Evolutionary conservation across 805 yeast species (phyloP), one percentile per base, ranked within the genome.

Genomic region (Pichia pseudocactophila): DNA sequence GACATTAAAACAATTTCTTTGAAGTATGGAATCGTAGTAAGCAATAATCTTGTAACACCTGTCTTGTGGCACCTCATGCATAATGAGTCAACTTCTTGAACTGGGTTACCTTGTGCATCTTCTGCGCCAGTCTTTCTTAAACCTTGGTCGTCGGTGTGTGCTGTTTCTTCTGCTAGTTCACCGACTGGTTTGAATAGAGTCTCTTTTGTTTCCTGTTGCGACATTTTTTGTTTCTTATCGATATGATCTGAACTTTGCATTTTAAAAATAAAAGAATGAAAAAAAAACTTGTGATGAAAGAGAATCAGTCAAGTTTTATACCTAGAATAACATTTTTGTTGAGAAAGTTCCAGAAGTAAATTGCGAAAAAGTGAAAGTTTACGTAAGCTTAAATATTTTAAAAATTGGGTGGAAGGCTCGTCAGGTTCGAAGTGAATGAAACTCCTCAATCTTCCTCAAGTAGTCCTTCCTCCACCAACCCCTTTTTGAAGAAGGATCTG

Each of bases 31-130:
- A 92, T 92, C 41, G 78, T 71, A 12, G 99, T 92, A 55, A 92
- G 68, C 34, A 92, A 69, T 60, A 92, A 62, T 51, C 94, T 68
- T 4, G 98, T 92, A 41, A 70, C 70, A 45, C 99, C 99, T 44
- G 77, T 73, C 51, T 90, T 68, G 49, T 80, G 84, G 64, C 99
- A 92, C 69, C 85, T 86, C 96, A 92, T 89, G 68, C 99, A 92
- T 32, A 92, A 66, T 8, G 97, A 87, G 58, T 90, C 90, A 49
- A 92, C 76, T 61, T 92, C 97, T 61, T 89, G 97, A 16, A 92
- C 95, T 2, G 96, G 95, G 52, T 87, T 92, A 4, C 96, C 96
- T 60, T 79, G 80, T 9, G 82, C 81, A 59, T 87, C 96, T 4
- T 66, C 66, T 19, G 89, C 90, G 18, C 92, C 95, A 1, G 94